Percentiles rank a stretch among this genome's conserved stretches.
Conservation (phyloP, 73 alveolate genomes). For the Paramecium sonneborni region DNA sequence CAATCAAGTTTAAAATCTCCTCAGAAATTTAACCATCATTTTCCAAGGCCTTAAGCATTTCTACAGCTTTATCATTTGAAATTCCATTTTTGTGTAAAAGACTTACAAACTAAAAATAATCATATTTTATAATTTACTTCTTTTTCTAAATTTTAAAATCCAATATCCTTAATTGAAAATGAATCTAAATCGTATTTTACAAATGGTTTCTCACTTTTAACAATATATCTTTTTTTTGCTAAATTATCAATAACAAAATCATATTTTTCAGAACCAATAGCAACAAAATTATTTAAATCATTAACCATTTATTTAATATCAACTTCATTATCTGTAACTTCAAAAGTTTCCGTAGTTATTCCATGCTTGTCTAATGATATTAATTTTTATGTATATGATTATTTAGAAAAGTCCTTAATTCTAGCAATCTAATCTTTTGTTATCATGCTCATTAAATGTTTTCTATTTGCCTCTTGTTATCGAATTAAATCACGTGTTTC, state of each 20-base stretch:
- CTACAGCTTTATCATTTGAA: neutral
- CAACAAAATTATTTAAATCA: constrained; percentile 14
- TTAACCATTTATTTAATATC: neutral
- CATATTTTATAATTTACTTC: neutral
- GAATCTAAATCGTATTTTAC: neutral
- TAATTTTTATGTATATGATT: neutral
- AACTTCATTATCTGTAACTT: neutral
- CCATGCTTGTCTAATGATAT: neutral
- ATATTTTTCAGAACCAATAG: neutral
- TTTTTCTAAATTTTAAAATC: neutral
- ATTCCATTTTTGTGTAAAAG: neutral
- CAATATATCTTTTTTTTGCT: constrained; percentile 29
- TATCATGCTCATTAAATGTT: neutral
- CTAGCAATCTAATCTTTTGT: neutral
- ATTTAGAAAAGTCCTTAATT: neutral
- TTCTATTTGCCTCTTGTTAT: neutral
- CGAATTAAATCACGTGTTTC: neutral
- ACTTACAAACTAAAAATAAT: neutral
- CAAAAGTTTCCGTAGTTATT: constrained; percentile 41
- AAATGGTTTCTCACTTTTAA: constrained; percentile 22
- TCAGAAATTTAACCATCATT: neutral
- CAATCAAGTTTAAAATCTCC: neutral
- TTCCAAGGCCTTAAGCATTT: neutral
- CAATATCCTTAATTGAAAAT: neutral
- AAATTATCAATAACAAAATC: neutral